Conservation (phyloP, 1,139 yeast species). For the Trichomonascaceae sp. region DNA sequence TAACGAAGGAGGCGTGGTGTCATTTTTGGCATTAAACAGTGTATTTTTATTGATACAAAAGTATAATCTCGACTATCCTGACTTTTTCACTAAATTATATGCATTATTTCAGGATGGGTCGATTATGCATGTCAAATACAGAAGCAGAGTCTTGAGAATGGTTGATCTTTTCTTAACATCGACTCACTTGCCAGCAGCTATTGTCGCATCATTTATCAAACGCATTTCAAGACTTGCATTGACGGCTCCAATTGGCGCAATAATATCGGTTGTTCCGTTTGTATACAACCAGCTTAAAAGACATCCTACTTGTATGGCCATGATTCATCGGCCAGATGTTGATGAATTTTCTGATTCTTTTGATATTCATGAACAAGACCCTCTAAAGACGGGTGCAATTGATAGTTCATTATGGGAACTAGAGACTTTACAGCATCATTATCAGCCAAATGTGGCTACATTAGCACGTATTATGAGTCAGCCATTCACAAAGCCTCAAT, state of each 20-base stretch:
- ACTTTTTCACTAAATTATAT: conserved; percentile 78
- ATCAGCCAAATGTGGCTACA: conserved; percentile 93
- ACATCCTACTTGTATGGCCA: conserved; percentile 89
- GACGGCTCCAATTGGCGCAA: conserved; percentile 84
- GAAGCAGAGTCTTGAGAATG: conserved; percentile 83
- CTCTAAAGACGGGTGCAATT: conserved; percentile 71
- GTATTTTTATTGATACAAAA: conserved; percentile 77
- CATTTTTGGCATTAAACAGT: conserved; percentile 81
- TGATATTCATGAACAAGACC: conserved; percentile 58
- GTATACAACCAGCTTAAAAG: conserved; percentile 80
- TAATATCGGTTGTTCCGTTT: conserved; percentile 84
- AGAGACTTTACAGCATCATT: conserved; percentile 75
- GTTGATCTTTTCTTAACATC: conserved; percentile 81
- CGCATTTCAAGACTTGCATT: conserved; percentile 68
- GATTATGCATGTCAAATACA: conserved; percentile 67
- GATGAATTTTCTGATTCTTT: conserved; percentile 58
- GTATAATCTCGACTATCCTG: conserved; percentile 86
- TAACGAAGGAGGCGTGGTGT: conserved; percentile 59
- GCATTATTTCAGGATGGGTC: conserved; percentile 62
- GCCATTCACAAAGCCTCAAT: conserved; percentile 81
- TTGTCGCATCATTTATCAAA: conserved; percentile 87
- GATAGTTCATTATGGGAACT: conserved; percentile 90
- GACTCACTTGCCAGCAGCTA: conserved; percentile 75
- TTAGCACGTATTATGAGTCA: conserved; percentile 82
- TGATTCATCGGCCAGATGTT: conserved; percentile 56